Evolutionary conservation across 768 basidiomycete genomes (phyloP), one percentile per base, ranked within the genome.

Genomic region (Serendipita sp.): DNA sequence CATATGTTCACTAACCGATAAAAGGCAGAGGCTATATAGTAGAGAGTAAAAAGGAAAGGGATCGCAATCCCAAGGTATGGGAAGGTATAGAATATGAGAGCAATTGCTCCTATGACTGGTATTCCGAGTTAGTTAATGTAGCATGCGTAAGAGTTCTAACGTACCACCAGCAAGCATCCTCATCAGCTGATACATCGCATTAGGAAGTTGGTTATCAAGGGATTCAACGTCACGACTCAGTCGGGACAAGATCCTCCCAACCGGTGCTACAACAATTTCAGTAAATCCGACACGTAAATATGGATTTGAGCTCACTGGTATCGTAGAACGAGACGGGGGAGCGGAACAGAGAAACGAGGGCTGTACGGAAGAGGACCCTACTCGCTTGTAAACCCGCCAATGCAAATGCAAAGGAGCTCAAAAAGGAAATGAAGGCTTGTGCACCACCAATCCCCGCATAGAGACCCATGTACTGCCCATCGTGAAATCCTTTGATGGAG

Each of bases 301-400:
- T 11, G n/a, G 16, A 51, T 41, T 5, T 41, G 48, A 28, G 32
- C 56, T 24, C 10, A 0, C 86, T 88, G 0, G 85, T 84, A 70
- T 89, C 87, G 69, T 86, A 88, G 75, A 87, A 88, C 2, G 83
- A 80, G 0, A 78, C 71, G 0, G 85, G 83, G 7, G 85, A 85
- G 3, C 78, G 74, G 63, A 90, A 69, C 3, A 90, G 83, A 13
- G 77, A 76, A 3, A 67, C 70, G 8, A 88, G 73, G 0, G 85
- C 85, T 3, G 75, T 71, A 68, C 76, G 80, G 74, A 86, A 87
- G 45, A 88, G 71, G 7, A 72, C 74, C 64, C 32, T 71, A 0
- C 75, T 76, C 0, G 78, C 79, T 1, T 68, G 65, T 32, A 78
- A 68, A 15, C 71, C 75, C 4, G 72, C 69, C 16, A 76, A 38